These are phyloP conservation scores for Eragrostis nindensis DNA, from an alignment of 176 grass and related monocot species.

Conservation along the genomic window DNA sequence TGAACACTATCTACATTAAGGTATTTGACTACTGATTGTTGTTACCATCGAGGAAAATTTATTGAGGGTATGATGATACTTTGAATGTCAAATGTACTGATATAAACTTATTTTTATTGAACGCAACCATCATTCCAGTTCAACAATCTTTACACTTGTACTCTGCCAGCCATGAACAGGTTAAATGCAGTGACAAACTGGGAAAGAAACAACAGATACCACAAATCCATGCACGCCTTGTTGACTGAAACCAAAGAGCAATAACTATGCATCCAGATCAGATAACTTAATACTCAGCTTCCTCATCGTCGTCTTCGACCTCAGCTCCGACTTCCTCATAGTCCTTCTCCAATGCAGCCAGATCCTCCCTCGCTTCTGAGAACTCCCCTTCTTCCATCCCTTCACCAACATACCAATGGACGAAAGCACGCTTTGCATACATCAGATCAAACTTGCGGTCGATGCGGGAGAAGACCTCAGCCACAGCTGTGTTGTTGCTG, in stretches of 20 bases:
- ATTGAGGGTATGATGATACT: not conserved
- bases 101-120: slow-evolving; percentile 1
- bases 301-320: slow-evolving; percentile 52
- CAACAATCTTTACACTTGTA: slow-evolving; percentile 26
- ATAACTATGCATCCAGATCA: not conserved
- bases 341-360: slow-evolving; percentile 77
- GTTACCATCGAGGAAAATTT: not conserved
- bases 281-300: slow-evolving; percentile 49
- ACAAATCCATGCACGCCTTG: not conserved
- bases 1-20: not conserved
- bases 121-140: slow-evolving; percentile 1
- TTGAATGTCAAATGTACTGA: not conserved
- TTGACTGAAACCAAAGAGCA: not conserved
- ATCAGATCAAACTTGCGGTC: slow-evolving; percentile 88
- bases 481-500: slow-evolving; percentile 83
- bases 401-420: slow-evolving; percentile 88
- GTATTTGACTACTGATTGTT: not conserved
- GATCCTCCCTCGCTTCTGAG: slow-evolving; percentile 79
- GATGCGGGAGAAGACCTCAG: slow-evolving; percentile 78
- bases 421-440: slow-evolving; percentile 78
- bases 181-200: slow-evolving; percentile 21
- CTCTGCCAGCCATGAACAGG: slow-evolving; percentile 31
- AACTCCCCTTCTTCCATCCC: slow-evolving; percentile 95
- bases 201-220: slow-evolving; percentile 8
- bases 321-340: slow-evolving; percentile 81